A percentile compares a stretch with the other conserved stretches of the same genome.
phyloP scores from a whole-genome alignment of 108 stramenopile species.

The Discostella pseudostelligera region DNA sequence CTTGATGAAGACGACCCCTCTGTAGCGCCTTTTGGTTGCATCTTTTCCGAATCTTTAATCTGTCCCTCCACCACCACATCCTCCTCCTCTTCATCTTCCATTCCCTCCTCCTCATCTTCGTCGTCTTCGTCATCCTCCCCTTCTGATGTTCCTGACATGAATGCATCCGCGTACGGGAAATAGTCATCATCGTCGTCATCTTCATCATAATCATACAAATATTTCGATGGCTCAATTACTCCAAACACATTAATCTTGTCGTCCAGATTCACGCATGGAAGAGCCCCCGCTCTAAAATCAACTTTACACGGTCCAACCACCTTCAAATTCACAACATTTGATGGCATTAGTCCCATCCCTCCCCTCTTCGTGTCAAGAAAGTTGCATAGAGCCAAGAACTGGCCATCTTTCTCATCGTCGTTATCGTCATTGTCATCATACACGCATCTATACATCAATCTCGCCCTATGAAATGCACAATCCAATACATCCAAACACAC shows the following conservation, averaged over 20 bases:
- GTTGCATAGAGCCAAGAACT: constrained; percentile 24
- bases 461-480: constrained; percentile 1
- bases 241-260: constrained; percentile 41
- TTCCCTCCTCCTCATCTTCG: neutral
- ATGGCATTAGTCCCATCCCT: constrained; percentile 13
- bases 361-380: constrained; percentile 4
- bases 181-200: neutral
- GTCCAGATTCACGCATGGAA: neutral
- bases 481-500: constrained; percentile 21
- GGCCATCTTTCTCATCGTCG: neutral
- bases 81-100: neutral
- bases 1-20: neutral
- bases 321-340: constrained; percentile 19
- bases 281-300: constrained; percentile 13
- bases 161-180: neutral
- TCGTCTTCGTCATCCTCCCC: constrained; percentile 1
- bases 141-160: neutral
- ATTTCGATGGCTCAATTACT: constrained; percentile 12
- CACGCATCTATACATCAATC: constrained; percentile 18
- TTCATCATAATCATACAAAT: neutral
- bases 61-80: too few relatives aligned
- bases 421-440: neutral
- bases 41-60: neutral
- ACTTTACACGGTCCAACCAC: constrained; percentile 32
- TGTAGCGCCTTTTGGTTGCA: too few relatives aligned